Evolutionary conservation across 768 basidiomycete genomes (phyloP).

Genomic region (Mycena capillaripes): DNA sequence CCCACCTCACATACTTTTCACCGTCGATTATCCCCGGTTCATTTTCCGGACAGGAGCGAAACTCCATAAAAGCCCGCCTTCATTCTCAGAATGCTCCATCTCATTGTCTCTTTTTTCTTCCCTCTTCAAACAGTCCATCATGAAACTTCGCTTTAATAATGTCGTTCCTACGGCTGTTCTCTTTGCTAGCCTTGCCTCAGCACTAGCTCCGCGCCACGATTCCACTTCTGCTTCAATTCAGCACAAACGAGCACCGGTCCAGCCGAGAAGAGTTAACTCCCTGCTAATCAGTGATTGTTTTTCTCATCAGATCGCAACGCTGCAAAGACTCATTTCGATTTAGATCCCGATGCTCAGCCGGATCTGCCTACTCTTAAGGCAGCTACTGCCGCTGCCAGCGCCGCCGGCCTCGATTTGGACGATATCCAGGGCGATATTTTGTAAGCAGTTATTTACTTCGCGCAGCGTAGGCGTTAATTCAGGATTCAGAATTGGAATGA

Average conservation of each 20-base stretch:
- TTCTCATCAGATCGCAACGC: too few relatives aligned
- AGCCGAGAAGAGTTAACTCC: slow-evolving; percentile 12
- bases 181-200: slow-evolving; percentile 16
- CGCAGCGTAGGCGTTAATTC: background rate
- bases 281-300: slow-evolving; percentile 21
- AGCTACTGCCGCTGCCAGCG: slow-evolving; percentile 17
- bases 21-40: background rate
- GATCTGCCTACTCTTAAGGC: slow-evolving; percentile 9
- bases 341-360: slow-evolving; percentile 18
- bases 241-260: slow-evolving; percentile 2
- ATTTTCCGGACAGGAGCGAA: background rate
- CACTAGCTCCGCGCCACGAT: background rate
- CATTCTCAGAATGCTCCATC: background rate
- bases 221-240: slow-evolving; percentile 3
- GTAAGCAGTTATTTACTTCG: slow-evolving; percentile 45
- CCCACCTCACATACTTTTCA: background rate
- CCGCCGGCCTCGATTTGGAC: slow-evolving; percentile 44
- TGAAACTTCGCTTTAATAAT: slow-evolving; percentile 8
- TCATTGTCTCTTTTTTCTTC: background rate
- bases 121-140: background rate
- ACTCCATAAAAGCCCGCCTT: background rate
- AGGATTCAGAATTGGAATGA: slow-evolving; percentile 61
- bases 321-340: background rate
- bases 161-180: slow-evolving; percentile 1
- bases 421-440: slow-evolving; percentile 66